Evolutionary conservation across 2,329 filamentous ascomycete species (phyloP).

Genomic region (Coniochaeta prunicola): DNA sequence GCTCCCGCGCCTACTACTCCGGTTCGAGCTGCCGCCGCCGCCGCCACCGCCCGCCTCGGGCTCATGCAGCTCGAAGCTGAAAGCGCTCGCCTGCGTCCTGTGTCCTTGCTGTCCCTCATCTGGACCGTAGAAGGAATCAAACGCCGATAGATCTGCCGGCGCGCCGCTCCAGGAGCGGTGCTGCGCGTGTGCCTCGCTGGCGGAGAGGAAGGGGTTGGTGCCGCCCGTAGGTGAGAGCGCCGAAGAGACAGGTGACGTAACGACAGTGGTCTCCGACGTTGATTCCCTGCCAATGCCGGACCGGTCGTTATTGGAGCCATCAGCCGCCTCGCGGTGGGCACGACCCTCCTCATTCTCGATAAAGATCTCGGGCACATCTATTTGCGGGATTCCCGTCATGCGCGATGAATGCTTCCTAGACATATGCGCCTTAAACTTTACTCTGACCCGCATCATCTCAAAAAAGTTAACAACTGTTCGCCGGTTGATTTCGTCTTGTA

Average conservation of each 20-base stretch:
- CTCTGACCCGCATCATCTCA: constrained; percentile 82
- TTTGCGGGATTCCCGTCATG: constrained; percentile 70
- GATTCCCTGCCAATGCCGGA: constrained; percentile 50
- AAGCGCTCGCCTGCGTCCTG: neutral
- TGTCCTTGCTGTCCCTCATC: neutral
- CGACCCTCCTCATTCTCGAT: constrained; percentile 68
- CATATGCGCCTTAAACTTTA: constrained; percentile 70
- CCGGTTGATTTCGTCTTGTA: constrained; percentile 88
- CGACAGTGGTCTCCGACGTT: constrained; percentile 43
- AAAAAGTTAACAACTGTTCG: constrained; percentile 93
- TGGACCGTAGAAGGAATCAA: neutral
- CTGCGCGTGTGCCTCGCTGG: neutral
- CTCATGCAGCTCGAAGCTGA: neutral
- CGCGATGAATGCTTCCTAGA: constrained; percentile 66
- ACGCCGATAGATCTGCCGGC: neutral
- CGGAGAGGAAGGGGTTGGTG: neutral
- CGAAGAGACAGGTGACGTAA: neutral
- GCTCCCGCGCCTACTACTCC: constrained; percentile 1
- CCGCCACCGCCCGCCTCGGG: neutral
- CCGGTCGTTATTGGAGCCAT: constrained; percentile 22
- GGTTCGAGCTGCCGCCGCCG: neutral
- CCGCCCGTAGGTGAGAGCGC: neutral
- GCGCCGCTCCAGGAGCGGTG: neutral
- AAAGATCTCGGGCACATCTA: constrained; percentile 82
- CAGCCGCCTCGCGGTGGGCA: constrained; percentile 12